Base-by-base conservation (phyloP, 177 flowering plant genomes). In the Vitis hybrid region DNA sequence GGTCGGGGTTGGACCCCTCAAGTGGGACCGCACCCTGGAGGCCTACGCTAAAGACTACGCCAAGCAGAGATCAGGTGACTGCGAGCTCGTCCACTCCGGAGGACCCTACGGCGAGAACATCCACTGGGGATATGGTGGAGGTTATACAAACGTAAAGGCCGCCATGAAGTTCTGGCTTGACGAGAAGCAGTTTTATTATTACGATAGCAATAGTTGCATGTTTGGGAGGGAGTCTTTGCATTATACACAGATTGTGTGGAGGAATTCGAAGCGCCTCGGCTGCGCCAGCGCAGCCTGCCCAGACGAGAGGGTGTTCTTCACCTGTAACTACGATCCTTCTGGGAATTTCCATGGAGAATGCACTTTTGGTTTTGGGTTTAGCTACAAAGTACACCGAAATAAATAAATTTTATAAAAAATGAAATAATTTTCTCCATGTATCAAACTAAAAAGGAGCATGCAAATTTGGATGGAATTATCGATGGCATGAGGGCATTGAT, bases 101-200 rank as follows among this genome's bases (percentile, higher is more conserved):
- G 65, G 74, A 0, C 74, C 54, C 1, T 75, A 75, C 59, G 78
- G 77, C 15, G 77, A 77, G 72, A 77, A 77, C 67, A 63, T 77
- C 39, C 63, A 22, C 29, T 53, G 56, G 77, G 74, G 72, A 6
- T 11, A 5, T 1, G 74, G 74, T 19, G 34, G 18, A 0, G 52
- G 58, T 1, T 57, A n/a, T 58, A 63, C 15, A 2, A 26, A 51
- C 2, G 77, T 59, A 3, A 68, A 10, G 15, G 16, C 48, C 2
- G 79, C 73, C 2, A 49, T 73, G 63, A 31, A 65, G 10, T 39
- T 39, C 11, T 77, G 79, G 73, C 55, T 64, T 10, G 61, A 51
- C 5, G 79, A 77, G 68, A 73, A 73, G 67, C 3, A 39, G 7
- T 6, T 0, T 39, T 39, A 6, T 7, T 1, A 39, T 39, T 39